Conservation (phyloP, 2,329 filamentous ascomycete species). For the Metarhizium rileyi region DNA sequence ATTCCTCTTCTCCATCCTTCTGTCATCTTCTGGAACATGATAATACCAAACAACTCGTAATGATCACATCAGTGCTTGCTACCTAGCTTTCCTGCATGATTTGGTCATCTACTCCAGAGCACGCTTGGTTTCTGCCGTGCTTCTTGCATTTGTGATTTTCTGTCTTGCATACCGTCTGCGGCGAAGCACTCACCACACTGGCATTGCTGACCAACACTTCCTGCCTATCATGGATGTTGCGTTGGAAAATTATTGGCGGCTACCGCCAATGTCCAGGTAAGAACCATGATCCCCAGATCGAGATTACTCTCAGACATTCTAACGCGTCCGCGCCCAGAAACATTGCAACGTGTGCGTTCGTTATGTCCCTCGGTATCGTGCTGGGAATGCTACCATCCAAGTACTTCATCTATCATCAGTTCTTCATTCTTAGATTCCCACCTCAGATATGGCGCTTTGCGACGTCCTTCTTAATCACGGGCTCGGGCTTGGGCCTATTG, state of each 20-base stretch:
- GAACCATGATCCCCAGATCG: constrained; percentile 11
- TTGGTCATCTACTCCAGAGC: constrained; percentile 7
- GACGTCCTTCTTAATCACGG: constrained; percentile 33
- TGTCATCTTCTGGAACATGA: constrained; percentile 18
- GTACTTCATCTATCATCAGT: constrained; percentile 42
- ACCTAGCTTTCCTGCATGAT: constrained; percentile 17
- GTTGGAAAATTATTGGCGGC: constrained; percentile 27
- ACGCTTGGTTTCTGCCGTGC: neutral
- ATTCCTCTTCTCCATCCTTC: neutral
- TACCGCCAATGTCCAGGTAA: constrained; percentile 34
- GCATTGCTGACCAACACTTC: constrained; percentile 17
- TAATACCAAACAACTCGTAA: constrained; percentile 25
- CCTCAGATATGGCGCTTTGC: constrained; percentile 34
- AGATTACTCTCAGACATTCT: constrained; percentile 3
- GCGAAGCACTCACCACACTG: neutral
- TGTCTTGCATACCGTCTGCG: neutral
- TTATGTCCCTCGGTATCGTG: constrained; percentile 50
- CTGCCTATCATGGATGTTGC: constrained; percentile 22
- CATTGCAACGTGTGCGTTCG: constrained; percentile 50
- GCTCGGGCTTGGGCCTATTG: constrained; percentile 39
- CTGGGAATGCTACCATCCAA: constrained; percentile 40
- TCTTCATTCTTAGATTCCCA: constrained; percentile 40
- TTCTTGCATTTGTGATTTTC: constrained; percentile 10
- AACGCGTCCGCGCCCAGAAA: constrained; percentile 40
- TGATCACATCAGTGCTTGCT: constrained; percentile 14